Conservation (phyloP, 2,329 filamentous ascomycete species). For the Aspergillus fumigatiaffinis region DNA sequence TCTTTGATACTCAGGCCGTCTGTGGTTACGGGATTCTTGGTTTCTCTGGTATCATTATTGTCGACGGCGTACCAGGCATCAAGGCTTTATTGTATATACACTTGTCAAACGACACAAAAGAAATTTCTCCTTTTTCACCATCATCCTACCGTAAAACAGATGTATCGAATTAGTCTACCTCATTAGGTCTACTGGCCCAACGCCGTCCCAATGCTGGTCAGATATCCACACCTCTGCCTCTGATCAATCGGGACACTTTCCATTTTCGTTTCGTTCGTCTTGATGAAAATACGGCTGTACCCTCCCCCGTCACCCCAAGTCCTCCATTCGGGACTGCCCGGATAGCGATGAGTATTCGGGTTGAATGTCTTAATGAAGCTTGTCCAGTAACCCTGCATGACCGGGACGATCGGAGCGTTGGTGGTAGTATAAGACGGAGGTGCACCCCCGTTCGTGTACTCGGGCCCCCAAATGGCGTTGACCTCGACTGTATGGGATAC, state of each 20-base stretch:
- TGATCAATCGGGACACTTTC: constrained; percentile 41
- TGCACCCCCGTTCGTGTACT: constrained; percentile 46
- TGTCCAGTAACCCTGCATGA: constrained; percentile 69
- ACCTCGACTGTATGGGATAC: constrained; percentile 66
- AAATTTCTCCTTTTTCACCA: not conserved
- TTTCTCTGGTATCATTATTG: not conserved
- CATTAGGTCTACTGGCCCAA: constrained; percentile 41
- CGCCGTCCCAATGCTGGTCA: constrained; percentile 46
- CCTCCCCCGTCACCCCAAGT: constrained; percentile 33
- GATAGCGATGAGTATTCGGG: constrained; percentile 56
- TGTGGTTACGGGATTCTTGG: not conserved
- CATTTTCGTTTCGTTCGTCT: constrained; percentile 46
- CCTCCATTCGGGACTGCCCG: constrained; percentile 51
- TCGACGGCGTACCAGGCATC: not conserved
- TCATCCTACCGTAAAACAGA: not conserved
- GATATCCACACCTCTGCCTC: constrained; percentile 46
- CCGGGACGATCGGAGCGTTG: constrained; percentile 56
- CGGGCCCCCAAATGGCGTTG: constrained; percentile 63
- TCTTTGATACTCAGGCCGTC: not conserved
- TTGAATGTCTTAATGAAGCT: constrained; percentile 66
- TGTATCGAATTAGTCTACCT: not conserved
- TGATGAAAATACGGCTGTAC: constrained; percentile 40
- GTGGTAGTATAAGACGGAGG: constrained; percentile 55
- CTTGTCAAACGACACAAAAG: constrained; percentile 1
- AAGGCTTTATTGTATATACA: constrained; percentile 4